phyloP scores from a whole-genome alignment of 768 basidiomycete species.

The Mycena polygramma region DNA sequence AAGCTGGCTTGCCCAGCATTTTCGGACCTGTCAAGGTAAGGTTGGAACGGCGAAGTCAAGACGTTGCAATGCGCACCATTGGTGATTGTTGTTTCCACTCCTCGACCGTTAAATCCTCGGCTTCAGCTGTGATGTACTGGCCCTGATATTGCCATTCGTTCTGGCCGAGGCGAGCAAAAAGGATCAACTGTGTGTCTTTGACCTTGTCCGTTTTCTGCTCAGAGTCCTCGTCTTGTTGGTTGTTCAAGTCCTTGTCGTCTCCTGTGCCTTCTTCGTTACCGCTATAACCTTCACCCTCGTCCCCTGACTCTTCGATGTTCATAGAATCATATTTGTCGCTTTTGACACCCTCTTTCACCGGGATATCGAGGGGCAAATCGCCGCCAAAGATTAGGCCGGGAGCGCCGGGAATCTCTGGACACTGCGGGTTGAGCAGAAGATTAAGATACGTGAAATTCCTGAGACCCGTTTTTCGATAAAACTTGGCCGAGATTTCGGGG shows the following conservation, averaged over 20 bases:
- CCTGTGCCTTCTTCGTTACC: no score
- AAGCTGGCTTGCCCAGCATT: conserved; percentile 10
- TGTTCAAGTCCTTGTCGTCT: no score
- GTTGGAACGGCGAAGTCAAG: no score
- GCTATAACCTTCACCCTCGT: neutral
- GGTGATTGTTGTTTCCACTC: conserved; percentile 43
- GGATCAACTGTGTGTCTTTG: neutral
- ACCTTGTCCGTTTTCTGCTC: neutral
- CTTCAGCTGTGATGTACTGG: conserved; percentile 39
- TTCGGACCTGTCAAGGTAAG: conserved; percentile 5
- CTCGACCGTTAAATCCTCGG: conserved; percentile 38
- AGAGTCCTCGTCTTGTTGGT: neutral
- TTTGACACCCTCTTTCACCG: neutral
- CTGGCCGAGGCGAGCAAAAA: conserved; percentile 36
- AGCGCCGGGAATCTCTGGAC: conserved; percentile 50
- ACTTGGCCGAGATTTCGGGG: conserved; percentile 39
- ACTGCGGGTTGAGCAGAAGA: conserved; percentile 49
- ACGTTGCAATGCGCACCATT: neutral
- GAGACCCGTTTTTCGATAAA: conserved; percentile 45
- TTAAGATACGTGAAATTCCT: conserved; percentile 52
- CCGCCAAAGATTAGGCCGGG: conserved; percentile 50
- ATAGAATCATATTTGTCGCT: no score
- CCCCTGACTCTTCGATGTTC: neutral
- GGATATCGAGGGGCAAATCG: neutral
- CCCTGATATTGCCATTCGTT: conserved; percentile 48